Base-by-base conservation (phyloP, 176 grass and related monocot species). In the Thalia dealbata region DNA sequence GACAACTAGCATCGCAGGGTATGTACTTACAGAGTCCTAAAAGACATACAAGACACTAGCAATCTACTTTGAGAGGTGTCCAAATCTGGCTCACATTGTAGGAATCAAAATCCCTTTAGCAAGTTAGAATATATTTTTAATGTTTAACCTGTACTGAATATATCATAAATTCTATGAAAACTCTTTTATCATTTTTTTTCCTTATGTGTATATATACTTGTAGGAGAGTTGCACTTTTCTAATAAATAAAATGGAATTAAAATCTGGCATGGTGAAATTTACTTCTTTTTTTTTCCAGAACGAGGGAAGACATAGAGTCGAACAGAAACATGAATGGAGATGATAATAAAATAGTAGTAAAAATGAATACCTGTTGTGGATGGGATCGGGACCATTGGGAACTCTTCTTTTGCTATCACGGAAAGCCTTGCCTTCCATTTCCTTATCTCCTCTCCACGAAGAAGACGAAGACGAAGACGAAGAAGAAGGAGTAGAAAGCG, bases 351-450 rank as follows among this genome's bases (percentile, higher is more conserved):
- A 65, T 67, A 61, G 41, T 61, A 73, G 60, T 12, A 70, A n/a
- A 16, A 61, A 73, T 52, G 55, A n/a, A 15, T 87, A 95, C 87
- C 87, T 95, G 78, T 95, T 95, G 79, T 95, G 91, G 70, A 89
- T 89, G 64, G 91, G 87, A 90, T 95, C 87, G 16, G 91, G 87
- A 14, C 91, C 87, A 76, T 83, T 87, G 15, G 87, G 91, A 25
- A 95, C 91, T 63, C 30, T 82, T 60, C 91, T 89, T 73, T 85
- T 85, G 79, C 81, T 87, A 45, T 69, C 61, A 24, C 54, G 66
- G 51, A 84, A 84, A 61, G 78, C 38, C 27, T 30, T 69, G 81
- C 14, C 32, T 19, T 15, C 29, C 21, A n/a, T 28, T n/a, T 14
- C 5, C 6, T 30, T 68, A 0, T 13, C 66, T 45, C 38, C 21